A percentile compares a stretch with the other conserved stretches of the same genome.
Evolutionary conservation across 225 moss, liverwort and hornwort species (phyloP).

Genomic region (Bryum argenteum): DNA sequence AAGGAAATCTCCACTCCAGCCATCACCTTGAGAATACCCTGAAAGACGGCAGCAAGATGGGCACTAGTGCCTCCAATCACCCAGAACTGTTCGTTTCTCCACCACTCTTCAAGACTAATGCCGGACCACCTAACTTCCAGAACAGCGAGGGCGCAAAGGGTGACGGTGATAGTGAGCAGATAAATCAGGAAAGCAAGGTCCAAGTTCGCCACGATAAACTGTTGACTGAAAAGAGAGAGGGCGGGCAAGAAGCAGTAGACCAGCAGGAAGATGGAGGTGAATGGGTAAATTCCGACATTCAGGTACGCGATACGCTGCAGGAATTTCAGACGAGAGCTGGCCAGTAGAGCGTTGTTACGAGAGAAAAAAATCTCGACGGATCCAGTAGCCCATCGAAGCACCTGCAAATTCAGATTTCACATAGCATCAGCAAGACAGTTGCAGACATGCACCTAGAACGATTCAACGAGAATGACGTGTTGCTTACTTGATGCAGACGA

Average conservation of each 20-base stretch:
- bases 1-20: conserved; percentile 96
- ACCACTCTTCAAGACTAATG: conserved; percentile 91
- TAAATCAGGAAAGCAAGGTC: conserved; percentile 80
- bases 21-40: conserved; percentile 87
- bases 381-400: conserved; percentile 95
- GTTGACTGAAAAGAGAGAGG: conserved; percentile 76
- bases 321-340: conserved; percentile 78
- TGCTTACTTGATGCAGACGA: conserved; percentile 82
- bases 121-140: conserved; percentile 87
- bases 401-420: conserved; percentile 32
- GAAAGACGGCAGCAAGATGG: conserved; percentile 89
- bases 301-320: conserved; percentile 89
- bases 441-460: no score
- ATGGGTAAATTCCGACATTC: conserved; percentile 94
- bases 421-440: background rate
- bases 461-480: no score
- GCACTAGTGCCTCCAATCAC: conserved; percentile 96
- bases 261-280: conserved; percentile 87
- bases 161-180: conserved; percentile 77
- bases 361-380: conserved; percentile 99
- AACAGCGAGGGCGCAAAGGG: conserved; percentile 77
- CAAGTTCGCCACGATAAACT: conserved; percentile 76
- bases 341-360: conserved; percentile 82
- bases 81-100: conserved; percentile 97
- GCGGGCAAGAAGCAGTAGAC: conserved; percentile 94